Conservation (phyloP, 176 grass and related monocot genomes). For the Oryza rufipogon region DNA sequence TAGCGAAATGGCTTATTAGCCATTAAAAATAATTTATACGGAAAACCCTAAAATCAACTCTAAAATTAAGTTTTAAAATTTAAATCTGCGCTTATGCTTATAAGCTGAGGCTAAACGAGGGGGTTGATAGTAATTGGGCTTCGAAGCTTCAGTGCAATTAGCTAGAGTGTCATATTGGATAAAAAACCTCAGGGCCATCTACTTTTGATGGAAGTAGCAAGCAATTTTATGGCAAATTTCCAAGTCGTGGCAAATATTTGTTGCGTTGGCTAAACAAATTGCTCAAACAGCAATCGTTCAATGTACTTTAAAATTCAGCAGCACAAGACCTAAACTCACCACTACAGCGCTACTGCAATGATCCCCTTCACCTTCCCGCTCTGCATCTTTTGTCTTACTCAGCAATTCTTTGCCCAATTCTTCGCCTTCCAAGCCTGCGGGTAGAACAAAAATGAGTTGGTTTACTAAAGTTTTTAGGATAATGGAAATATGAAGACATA, state of each 20-base stretch:
- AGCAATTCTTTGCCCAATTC: not conserved
- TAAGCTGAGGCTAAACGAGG: too few relatives aligned
- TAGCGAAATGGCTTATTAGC: too few relatives aligned
- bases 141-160: not conserved
- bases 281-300: not conserved
- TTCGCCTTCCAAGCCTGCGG: not conserved
- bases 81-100: too few relatives aligned
- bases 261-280: not conserved
- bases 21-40: too few relatives aligned
- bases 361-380: not conserved
- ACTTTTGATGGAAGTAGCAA: not conserved
- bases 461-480: conserved; percentile 19
- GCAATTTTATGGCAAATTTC: not conserved
- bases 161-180: not conserved
- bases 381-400: not conserved
- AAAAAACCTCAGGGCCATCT: not conserved
- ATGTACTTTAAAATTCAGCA: conserved; percentile 3
- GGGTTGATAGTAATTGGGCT: not conserved
- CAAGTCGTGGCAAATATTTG: not conserved
- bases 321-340: conserved; percentile 11
- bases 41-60: too few relatives aligned
- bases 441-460: not conserved
- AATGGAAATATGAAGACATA: not conserved
- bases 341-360: not conserved
- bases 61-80: too few relatives aligned